These are phyloP conservation scores for Podila epicladia DNA, from an alignment of 192 early-diverging fungal species.

Conservation along the genomic window DNA sequence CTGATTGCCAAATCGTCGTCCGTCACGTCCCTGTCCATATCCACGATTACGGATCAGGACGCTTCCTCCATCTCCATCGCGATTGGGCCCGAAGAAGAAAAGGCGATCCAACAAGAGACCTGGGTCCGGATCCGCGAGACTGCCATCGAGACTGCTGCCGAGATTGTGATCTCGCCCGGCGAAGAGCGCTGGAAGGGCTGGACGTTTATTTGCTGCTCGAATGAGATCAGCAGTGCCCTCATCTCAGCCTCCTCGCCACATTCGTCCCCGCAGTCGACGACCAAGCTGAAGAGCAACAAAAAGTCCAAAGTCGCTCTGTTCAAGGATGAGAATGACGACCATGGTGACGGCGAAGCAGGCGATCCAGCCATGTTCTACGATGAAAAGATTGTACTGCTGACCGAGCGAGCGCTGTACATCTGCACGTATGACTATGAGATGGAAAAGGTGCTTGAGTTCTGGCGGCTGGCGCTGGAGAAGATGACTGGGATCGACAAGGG, in stretches of 20 bases:
- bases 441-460: constrained; percentile 74
- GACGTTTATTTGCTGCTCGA: constrained; percentile 67
- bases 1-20: constrained; percentile 6
- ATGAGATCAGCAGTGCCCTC: constrained; percentile 54
- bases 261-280: constrained; percentile 5
- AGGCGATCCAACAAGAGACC: constrained; percentile 54
- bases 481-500: constrained; percentile 69
- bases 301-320: background rate
- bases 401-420: constrained; percentile 71
- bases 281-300: background rate
- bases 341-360: background rate
- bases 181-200: constrained; percentile 70
- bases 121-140: constrained; percentile 46
- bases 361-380: constrained; percentile 48
- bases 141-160: constrained; percentile 41
- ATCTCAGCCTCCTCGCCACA: constrained; percentile 26
- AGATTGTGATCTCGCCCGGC: constrained; percentile 71
- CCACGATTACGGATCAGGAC: background rate
- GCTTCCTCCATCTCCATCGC: background rate
- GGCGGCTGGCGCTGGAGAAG: constrained; percentile 64
- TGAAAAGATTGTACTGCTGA: constrained; percentile 75
- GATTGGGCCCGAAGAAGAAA: constrained; percentile 47
- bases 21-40: background rate
- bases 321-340: constrained; percentile 9
- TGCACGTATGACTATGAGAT: constrained; percentile 75